These are phyloP conservation scores for Catharanthus roseus DNA, from an alignment of 257 asterid genomes.

Conservation along the genomic window DNA sequence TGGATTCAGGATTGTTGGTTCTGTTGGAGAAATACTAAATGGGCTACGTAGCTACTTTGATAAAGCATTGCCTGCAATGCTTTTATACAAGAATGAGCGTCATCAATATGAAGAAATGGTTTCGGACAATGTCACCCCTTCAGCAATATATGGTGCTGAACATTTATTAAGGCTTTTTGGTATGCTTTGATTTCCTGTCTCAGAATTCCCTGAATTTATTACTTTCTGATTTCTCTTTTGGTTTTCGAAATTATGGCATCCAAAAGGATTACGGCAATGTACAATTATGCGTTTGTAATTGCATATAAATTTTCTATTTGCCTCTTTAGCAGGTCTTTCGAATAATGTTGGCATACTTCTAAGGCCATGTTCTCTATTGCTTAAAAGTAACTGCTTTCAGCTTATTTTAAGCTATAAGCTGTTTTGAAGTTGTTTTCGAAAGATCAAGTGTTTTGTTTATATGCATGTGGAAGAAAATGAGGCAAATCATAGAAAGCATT, in stretches of 20 bases:
- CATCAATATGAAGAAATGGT: constrained; percentile 44
- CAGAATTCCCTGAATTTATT: not conserved
- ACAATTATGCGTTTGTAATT: not conserved
- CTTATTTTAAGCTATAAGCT: too few species aligned
- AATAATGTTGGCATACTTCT: too few species aligned
- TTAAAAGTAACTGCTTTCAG: too few species aligned
- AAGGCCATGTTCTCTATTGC: too few species aligned
- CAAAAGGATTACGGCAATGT: not conserved
- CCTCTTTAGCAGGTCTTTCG: not conserved
- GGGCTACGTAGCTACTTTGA: constrained; percentile 64
- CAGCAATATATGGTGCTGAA: constrained; percentile 70
- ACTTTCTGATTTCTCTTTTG: not conserved
- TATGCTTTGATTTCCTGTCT: constrained; percentile 20
- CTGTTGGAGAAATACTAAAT: constrained; percentile 42
- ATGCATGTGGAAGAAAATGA: not conserved
- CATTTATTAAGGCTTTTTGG: constrained; percentile 77
- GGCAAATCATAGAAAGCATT: not conserved
- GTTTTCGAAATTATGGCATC: not conserved
- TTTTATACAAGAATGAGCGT: constrained; percentile 68
- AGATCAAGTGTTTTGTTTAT: too few species aligned
- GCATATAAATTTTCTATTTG: not conserved
- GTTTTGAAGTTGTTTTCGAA: too few species aligned
- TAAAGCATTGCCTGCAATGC: constrained; percentile 61
- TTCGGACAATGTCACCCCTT: constrained; percentile 42
- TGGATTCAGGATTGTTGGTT: constrained; percentile 45